These are phyloP conservation scores for Capsicum chinense DNA, from an alignment of 257 asterid genomes.

Conservation along the genomic window DNA sequence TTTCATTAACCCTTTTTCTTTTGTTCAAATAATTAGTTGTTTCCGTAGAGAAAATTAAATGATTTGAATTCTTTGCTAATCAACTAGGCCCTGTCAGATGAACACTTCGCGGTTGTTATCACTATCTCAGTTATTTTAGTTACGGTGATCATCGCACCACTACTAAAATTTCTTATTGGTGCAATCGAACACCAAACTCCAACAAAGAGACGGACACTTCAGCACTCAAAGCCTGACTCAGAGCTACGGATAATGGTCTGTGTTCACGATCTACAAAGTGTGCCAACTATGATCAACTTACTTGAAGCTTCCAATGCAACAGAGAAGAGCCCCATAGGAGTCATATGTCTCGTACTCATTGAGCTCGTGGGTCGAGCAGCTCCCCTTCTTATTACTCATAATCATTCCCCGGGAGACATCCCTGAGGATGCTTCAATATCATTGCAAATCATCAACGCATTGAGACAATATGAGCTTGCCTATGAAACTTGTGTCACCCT, in stretches of 20 bases:
- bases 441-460: conserved; percentile 63
- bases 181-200: conserved; percentile 48
- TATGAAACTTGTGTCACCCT: conserved; percentile 57
- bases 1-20: too few species aligned
- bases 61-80: not conserved
- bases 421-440: conserved; percentile 56
- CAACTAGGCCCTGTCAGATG: conserved; percentile 52
- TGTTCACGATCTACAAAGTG: conserved; percentile 60
- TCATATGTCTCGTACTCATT: conserved; percentile 64
- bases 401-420: conserved; percentile 49
- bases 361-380: conserved; percentile 77
- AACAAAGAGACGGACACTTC: conserved; percentile 58
- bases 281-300: conserved; percentile 63
- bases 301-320: conserved; percentile 74
- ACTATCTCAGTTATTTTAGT: conserved; percentile 51
- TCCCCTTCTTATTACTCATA: conserved; percentile 72
- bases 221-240: conserved; percentile 51
- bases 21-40: too few species aligned
- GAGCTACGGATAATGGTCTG: conserved; percentile 70
- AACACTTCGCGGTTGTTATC: conserved; percentile 61
- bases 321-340: conserved; percentile 59
- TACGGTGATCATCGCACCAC: conserved; percentile 60
- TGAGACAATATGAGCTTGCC: conserved; percentile 66
- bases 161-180: conserved; percentile 54
- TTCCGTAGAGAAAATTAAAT: too few species aligned